Evolutionary conservation across 768 basidiomycete species (phyloP), one percentile per base, ranked within the genome.

Genomic region (Xerocomellus intermedius): DNA sequence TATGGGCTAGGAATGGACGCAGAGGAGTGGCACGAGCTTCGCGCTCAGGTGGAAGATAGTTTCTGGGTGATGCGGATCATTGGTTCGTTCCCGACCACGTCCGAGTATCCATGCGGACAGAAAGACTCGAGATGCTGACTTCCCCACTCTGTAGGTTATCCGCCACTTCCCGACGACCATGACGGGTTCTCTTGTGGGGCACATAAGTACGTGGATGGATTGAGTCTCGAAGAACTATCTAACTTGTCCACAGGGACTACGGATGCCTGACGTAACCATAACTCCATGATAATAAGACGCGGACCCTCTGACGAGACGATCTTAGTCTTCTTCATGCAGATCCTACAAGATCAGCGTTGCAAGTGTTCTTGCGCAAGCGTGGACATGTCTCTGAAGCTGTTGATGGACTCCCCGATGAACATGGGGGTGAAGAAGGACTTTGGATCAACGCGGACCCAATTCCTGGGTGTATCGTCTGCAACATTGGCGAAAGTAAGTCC

Each of bases 41-140:
- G 81, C n/a, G 65, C 68, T 24, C 80, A 87, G 67, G 86, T 95
- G 0, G 82, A 91, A 55, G 85, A 95, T 59, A 86, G 85, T 60
- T 97, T 96, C 65, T 96, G 94, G 94, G 82, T 85, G 6, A 85
- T 94, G 87, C 81, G 94, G 5, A 75, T 87, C 5, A 90, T 96
- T 52, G 92, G 89, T 87, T 52, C 48, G 59, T 48, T 26, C 49
- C 21, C 3, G 21, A 19, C 19, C 21, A 33, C 22, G 5, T 35
- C 21, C 26, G 3, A 32, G 24, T 33, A 50, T 14, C 19, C 50
- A 1, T 16, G 30, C 5, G 21, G 13, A 49, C 22, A 28, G 30
- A 41, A 28, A 45, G 26, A 21, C 26, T 26, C 16, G 33, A 36
- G 19, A 28, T 36, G 28, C 39, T 49, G 44, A 46, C 36, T 33